Evolutionary conservation across 1,284 basidiomycete species (phyloP), one percentile per base, ranked within the genome.

Genomic region (Schizophyllum amplum): DNA sequence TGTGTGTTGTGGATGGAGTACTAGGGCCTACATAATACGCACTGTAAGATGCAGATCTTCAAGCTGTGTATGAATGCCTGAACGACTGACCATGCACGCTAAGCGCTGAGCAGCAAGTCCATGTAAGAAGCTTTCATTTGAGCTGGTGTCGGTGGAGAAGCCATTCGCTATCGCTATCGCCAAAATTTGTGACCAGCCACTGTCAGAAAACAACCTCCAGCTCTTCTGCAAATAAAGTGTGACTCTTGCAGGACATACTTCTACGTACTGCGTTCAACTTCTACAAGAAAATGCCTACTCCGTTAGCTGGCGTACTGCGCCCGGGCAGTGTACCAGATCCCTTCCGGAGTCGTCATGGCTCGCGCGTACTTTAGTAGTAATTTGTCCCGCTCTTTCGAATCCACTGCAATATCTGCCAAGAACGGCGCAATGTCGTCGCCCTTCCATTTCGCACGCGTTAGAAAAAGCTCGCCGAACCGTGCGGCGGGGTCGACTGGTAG

Each of bases 341-440:
- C 83, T 42, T 82, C 76, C 0, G 75, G 63, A 55, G 89, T 87
- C 57, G 86, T 90, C 46, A 86, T 79, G 3, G 87, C 82, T 51
- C 94, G 76, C 24, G 92, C 89, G 68, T 88, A 91, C 71, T 93
- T 96, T 51, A 92, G 79, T 33, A 96, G 72, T 59, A 96, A 67
- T 69, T 87, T 92, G 66, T 97, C 94, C 51, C 87, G 76, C 63
- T 92, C 92, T 70, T 95, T 95, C n/a, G 75, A 74, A 66, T 90
- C 84, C 9, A 92, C 75, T 0, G 85, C 86, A 57, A 96, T 83
- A 59, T 93, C 92, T 6, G 77, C 72, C 13, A 97, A 71, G 71
- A 94, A 97, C 0, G 88, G 87, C 13, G 74, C 69, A 63, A 97
- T 90, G 23, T 95, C 92, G 6, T 87, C 83, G 2, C 78, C 80